These are phyloP conservation scores for Skeletonema marinoi DNA, from an alignment of 108 stramenopile genomes.

Conservation along the genomic window DNA sequence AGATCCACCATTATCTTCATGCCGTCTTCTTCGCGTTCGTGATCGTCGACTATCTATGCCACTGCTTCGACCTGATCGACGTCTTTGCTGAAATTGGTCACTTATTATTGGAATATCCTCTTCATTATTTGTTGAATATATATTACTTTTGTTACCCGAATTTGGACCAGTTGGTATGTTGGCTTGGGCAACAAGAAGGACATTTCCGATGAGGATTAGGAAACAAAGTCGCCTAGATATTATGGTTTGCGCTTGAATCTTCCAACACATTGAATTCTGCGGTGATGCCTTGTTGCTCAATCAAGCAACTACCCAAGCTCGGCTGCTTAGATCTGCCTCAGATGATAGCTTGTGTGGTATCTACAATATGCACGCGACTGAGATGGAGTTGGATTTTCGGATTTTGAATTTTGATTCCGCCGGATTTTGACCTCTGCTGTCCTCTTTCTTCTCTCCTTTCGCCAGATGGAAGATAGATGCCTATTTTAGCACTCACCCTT, in stretches of 20 bases:
- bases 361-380: too few species aligned
- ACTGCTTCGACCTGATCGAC: not conserved
- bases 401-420: too few species aligned
- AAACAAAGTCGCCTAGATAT: not conserved
- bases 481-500: too few species aligned
- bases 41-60: not conserved
- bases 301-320: too few species aligned
- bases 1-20: not conserved
- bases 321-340: too few species aligned
- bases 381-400: too few species aligned
- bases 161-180: constrained; percentile 1
- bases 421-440: too few species aligned
- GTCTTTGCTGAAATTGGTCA: not conserved
- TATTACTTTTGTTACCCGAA: not conserved
- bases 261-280: not conserved
- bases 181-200: constrained; percentile 4
- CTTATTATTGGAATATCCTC: constrained; percentile 39
- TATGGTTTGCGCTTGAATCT: not conserved
- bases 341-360: too few species aligned
- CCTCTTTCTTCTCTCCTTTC: too few species aligned
- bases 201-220: not conserved
- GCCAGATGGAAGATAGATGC: too few species aligned
- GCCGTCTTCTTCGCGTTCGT: not conserved
- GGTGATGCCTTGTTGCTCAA: not conserved
- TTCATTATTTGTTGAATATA: constrained; percentile 1